Evolutionary conservation across 2,329 filamentous ascomycete genomes (phyloP), one percentile per base, ranked within the genome.

Genomic region (Trematosphaeria pertusa): DNA sequence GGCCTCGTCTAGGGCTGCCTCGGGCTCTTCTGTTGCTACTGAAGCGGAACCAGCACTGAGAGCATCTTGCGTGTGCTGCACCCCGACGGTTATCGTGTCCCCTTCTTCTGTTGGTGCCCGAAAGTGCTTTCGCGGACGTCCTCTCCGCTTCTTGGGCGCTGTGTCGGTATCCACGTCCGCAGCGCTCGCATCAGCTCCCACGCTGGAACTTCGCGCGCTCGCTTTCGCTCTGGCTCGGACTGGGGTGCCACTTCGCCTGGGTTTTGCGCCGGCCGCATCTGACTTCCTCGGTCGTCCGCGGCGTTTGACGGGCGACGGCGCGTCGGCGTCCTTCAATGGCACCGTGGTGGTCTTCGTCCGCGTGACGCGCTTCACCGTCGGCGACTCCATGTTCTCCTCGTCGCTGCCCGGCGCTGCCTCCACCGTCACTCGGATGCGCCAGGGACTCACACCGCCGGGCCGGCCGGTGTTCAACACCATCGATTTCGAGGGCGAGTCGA

Each of bases 401-500:
- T 72, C 67, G 43, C 56, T 64, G 14, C 65, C 64, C 28, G 73
- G 74, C 52, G 78, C 75, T 11, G 76, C 75, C 53, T 79, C 65
- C 8, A 80, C 77, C 1, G 77, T 80, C 43, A 80, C 76, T 45
- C 75, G 77, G 62, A 79, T 77, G 46, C 72, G 71, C 75, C 75
- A 78, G 15, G 77, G 77, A 54, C 74, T 78, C 21, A 64, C 67
- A 42, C 66, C 70, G 12, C 62, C 64, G 10, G 62, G 57, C 11
- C 67, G 58, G 14, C 70, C 72, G 6, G 75, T 75, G 49, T 72
- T 72, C 54, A 79, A 50, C 32, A 76, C 60, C 60, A 79, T 72
- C 1, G 75, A 75, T 47, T 78, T 79, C 35, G 70, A 64, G 1
- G 77, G 77, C 9, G 68, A 68, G 0, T 65, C 55, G 33, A 64